Conservation (phyloP, 805 yeast species). For the Starmerella lactis-condensi region DNA sequence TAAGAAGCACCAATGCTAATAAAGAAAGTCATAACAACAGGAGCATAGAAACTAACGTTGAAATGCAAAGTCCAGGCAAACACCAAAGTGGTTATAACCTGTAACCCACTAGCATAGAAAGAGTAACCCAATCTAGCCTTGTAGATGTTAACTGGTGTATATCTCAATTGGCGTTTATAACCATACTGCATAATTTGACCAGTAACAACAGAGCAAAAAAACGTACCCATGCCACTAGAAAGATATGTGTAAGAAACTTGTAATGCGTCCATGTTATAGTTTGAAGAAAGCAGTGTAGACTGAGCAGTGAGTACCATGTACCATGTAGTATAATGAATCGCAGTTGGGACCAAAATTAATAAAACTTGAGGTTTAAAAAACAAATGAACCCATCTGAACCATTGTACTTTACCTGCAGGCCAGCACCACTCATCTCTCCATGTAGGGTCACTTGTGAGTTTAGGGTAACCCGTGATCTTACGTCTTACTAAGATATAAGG, state of each 20-base stretch:
- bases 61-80: conserved; percentile 60
- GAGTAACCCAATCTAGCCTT: conserved; percentile 36
- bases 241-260: conserved; percentile 55
- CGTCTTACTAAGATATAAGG: conserved; percentile 15
- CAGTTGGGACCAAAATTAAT: conserved; percentile 36
- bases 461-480: conserved; percentile 15
- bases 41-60: conserved; percentile 32
- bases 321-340: conserved; percentile 52
- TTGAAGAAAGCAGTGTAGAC: conserved; percentile 33
- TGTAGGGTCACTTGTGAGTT: conserved; percentile 9
- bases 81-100: conserved; percentile 28
- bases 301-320: conserved; percentile 48
- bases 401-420: conserved; percentile 9
- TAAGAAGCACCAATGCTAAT: conserved; percentile 42
- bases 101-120: conserved; percentile 27
- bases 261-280: conserved; percentile 35
- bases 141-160: conserved; percentile 24
- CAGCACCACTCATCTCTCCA: conserved; percentile 14
- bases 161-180: conserved; percentile 24
- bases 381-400: conserved; percentile 25
- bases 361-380: conserved; percentile 31
- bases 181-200: conserved; percentile 41
- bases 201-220: conserved; percentile 38
- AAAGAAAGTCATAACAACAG: conserved; percentile 39
- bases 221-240: conserved; percentile 53